phyloP scores from a whole-genome alignment of 2,329 filamentous ascomycete species.

The Escovopsis sp. region DNA sequence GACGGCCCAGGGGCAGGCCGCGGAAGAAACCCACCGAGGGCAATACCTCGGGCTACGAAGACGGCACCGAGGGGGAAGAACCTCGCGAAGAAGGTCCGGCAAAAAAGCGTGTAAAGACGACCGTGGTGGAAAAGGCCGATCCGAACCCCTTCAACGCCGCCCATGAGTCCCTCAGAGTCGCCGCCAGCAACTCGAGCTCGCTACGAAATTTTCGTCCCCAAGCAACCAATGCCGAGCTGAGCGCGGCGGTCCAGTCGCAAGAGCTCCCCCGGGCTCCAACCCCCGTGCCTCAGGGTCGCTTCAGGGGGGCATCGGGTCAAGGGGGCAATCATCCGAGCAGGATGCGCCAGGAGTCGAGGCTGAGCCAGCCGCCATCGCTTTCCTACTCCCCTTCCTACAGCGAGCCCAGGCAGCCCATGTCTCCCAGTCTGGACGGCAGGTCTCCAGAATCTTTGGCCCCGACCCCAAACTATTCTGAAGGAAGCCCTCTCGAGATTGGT shows the following conservation, averaged over 20 bases:
- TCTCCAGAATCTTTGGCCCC: conserved; percentile 40
- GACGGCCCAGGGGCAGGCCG: conserved; percentile 40
- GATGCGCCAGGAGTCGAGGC: conserved; percentile 45
- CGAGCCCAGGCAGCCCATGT: conserved; percentile 24
- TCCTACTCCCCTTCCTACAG: conserved; percentile 30
- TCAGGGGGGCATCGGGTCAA: conserved; percentile 16
- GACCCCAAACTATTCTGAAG: conserved; percentile 39
- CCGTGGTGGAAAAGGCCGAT: conserved; percentile 56
- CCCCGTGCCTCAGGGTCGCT: conserved; percentile 44
- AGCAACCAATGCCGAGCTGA: conserved; percentile 31
- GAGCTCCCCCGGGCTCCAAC: conserved; percentile 65
- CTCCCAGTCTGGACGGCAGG: conserved; percentile 33
- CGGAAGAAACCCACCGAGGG: conserved; percentile 42
- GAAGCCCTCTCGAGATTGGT: conserved; percentile 69
- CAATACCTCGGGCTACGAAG: conserved; percentile 62
- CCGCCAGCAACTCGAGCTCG: conserved; percentile 79
- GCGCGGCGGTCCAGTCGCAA: conserved; percentile 42
- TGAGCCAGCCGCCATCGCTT: conserved; percentile 35
- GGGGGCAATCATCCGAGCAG: conserved; percentile 15
- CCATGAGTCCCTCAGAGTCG: conserved; percentile 72
- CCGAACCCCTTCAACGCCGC: conserved; percentile 57
- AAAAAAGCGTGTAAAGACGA: conserved; percentile 66
- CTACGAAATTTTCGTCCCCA: conserved; percentile 72
- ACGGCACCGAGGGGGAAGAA: conserved; percentile 47
- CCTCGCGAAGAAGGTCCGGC: conserved; percentile 36